A percentile compares a stretch with the other conserved stretches of the same genome.
phyloP scores from a whole-genome alignment of 306 rosid genomes.

The Acacia confusa region DNA sequence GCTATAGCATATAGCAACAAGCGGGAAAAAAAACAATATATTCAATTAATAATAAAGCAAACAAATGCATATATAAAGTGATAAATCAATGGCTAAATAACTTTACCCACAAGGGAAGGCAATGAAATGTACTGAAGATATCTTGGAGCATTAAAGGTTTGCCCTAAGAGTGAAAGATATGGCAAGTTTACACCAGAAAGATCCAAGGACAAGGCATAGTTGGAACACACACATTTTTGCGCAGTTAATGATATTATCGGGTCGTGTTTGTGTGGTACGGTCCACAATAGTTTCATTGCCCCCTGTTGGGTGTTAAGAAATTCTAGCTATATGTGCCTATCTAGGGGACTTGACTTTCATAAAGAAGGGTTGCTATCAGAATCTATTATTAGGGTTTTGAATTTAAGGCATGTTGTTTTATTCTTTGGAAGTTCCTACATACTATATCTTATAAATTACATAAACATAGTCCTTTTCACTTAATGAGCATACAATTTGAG shows the following conservation, averaged over 20 bases:
- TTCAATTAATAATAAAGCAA: constrained; percentile 22
- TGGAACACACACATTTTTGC: constrained; percentile 42
- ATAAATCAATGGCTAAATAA: constrained; percentile 18
- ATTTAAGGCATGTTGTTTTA: constrained; percentile 61
- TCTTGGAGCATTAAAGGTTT: constrained; percentile 42
- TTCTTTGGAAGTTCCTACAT: constrained; percentile 43
- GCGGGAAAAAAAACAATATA: not conserved
- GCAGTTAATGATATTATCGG: constrained; percentile 23
- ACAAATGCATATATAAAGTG: constrained; percentile 2
- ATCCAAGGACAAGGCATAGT: constrained; percentile 38
- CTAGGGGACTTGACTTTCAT: constrained; percentile 56
- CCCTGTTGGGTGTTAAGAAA: constrained; percentile 41
- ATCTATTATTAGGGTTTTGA: constrained; percentile 61
- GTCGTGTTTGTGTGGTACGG: constrained; percentile 48
- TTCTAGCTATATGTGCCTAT: constrained; percentile 3
- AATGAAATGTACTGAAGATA: constrained; percentile 34
- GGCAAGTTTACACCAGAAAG: constrained; percentile 44
- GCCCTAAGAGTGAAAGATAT: constrained; percentile 40
- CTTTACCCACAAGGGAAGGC: constrained; percentile 37
- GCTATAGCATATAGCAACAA: constrained; percentile 4
- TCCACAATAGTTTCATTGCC: constrained; percentile 49
- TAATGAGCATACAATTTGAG: constrained; percentile 6
- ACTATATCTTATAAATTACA: constrained; percentile 39
- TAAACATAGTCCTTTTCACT: constrained; percentile 52
- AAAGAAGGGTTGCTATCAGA: constrained; percentile 64